Evolutionary conservation across 352 stramenopile species (phyloP).

Genomic region (Phytophthora boehmeriae): DNA sequence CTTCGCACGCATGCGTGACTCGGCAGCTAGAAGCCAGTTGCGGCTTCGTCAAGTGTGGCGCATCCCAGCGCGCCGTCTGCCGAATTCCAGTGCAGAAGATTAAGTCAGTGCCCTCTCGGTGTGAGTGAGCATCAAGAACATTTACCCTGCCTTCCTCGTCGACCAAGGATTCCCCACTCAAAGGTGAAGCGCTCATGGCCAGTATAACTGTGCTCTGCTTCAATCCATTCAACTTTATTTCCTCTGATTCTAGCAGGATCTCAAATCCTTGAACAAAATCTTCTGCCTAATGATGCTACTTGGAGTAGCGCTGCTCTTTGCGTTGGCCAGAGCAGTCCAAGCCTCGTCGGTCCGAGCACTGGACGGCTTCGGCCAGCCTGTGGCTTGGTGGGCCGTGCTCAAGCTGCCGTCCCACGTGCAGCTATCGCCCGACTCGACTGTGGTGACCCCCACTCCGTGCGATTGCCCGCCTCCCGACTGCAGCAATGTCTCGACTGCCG

Average conservation of each 20-base stretch:
- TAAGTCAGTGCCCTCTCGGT: no score
- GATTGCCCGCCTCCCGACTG: constrained; percentile 68
- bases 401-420: constrained; percentile 71
- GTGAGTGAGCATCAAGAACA: no score
- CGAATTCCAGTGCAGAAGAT: no score
- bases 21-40: not conserved
- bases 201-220: not conserved
- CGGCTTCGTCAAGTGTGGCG: not conserved
- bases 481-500: constrained; percentile 47
- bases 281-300: not conserved
- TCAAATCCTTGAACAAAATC: not conserved
- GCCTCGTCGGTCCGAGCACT: constrained; percentile 45
- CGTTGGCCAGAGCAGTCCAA: constrained; percentile 7
- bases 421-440: constrained; percentile 2
- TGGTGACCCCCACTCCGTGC: constrained; percentile 55
- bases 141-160: no score
- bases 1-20: no score
- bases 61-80: not conserved
- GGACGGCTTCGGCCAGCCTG: constrained; percentile 59
- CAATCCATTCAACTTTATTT: not conserved
- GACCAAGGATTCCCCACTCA: no score
- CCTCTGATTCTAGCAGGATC: no score
- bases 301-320: constrained; percentile 23
- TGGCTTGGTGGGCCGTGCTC: constrained; percentile 79
- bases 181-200: no score